Percentiles rank a stretch among this genome's conserved stretches.
These are phyloP conservation scores for Aspergillus sp. DNA, from an alignment of 2,329 filamentous ascomycete genomes.

Conservation along the genomic window DNA sequence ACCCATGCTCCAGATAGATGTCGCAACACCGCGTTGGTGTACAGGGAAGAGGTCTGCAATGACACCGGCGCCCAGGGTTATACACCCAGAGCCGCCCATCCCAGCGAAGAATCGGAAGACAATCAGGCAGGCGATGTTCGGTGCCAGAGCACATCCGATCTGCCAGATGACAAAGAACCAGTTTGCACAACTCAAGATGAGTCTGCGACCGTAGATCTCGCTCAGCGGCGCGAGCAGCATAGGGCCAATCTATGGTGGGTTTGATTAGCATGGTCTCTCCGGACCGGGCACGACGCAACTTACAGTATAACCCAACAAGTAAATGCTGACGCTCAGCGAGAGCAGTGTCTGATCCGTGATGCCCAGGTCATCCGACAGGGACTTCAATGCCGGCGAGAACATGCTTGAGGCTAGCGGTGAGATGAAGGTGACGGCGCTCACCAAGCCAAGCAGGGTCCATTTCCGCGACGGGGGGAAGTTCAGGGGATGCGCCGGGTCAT, in stretches of 20 bases:
- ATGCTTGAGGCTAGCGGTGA: conserved; percentile 36
- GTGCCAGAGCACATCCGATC: conserved; percentile 57
- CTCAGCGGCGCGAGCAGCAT: conserved; percentile 65
- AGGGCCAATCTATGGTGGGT: conserved; percentile 49
- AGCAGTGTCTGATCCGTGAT: conserved; percentile 26
- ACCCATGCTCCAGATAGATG: conserved; percentile 44
- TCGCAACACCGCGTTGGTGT: conserved; percentile 45
- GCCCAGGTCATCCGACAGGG: conserved; percentile 23
- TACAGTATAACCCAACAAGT: conserved; percentile 31
- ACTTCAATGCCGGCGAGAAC: conserved; percentile 29
- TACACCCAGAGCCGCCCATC: conserved; percentile 30
- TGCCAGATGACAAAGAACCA: conserved; percentile 60
- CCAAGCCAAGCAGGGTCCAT: conserved; percentile 27
- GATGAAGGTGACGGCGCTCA: conserved; percentile 31
- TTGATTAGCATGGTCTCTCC: neutral
- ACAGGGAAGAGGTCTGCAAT: conserved; percentile 47
- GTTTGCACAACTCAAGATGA: conserved; percentile 61
- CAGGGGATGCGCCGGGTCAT: conserved; percentile 59
- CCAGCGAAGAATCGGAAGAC: conserved; percentile 65
- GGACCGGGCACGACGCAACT: neutral
- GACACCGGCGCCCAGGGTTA: conserved; percentile 47
- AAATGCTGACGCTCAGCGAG: conserved; percentile 33
- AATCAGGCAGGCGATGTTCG: conserved; percentile 59
- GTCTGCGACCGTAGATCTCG: conserved; percentile 63
- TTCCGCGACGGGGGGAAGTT: conserved; percentile 45